phyloP scores from a whole-genome alignment of 2,329 filamentous ascomycete genomes.

The Sordariomycetes sp. region DNA sequence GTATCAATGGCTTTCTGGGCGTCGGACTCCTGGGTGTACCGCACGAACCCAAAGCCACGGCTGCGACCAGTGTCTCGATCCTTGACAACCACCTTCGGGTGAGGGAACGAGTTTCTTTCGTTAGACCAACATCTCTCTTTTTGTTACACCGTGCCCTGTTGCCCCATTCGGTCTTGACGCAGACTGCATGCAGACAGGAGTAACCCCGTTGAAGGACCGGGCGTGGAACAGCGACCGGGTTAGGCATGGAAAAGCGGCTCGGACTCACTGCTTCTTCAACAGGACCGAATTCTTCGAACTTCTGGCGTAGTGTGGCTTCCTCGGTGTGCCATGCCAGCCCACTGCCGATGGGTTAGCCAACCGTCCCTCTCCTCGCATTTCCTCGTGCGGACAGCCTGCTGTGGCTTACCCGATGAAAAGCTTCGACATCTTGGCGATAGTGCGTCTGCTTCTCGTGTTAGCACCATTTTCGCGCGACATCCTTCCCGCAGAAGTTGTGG shows the following conservation, averaged over 20 bases:
- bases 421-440: constrained; percentile 59
- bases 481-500: neutral
- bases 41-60: constrained; percentile 95
- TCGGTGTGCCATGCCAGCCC: constrained; percentile 98
- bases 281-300: constrained; percentile 84
- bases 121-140: neutral
- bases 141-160: neutral
- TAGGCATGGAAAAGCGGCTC: neutral
- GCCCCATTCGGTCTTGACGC: neutral
- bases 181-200: neutral
- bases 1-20: constrained; percentile 64
- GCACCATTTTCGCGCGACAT: neutral
- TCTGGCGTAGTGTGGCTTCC: constrained; percentile 72
- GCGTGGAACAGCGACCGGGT: neutral
- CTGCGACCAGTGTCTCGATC: constrained; percentile 94
- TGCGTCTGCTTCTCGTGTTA: neutral
- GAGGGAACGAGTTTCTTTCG: constrained; percentile 2
- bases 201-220: neutral
- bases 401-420: constrained; percentile 79
- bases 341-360: constrained; percentile 31
- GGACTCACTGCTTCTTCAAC: constrained; percentile 90
- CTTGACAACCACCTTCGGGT: constrained; percentile 79
- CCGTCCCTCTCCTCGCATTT: constrained; percentile 3
- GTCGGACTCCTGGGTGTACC: constrained; percentile 67
- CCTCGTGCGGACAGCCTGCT: neutral